phyloP scores from a whole-genome alignment of 2,329 filamentous ascomycete genomes.

The Rutstroemia sp. region DNA sequence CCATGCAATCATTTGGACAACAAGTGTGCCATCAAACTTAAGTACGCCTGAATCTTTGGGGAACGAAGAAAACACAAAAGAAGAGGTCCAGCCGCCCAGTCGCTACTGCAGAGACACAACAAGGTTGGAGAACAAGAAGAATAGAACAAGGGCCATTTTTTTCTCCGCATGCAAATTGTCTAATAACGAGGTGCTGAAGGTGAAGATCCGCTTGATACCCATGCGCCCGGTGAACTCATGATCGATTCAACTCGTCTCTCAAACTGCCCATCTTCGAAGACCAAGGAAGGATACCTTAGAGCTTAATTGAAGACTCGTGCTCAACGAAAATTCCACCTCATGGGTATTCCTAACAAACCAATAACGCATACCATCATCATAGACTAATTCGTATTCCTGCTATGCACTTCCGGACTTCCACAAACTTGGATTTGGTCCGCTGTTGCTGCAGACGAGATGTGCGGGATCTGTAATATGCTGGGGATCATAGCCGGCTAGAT shows the following conservation, averaged over 20 bases:
- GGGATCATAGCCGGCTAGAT: constrained; percentile 17
- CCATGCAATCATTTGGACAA: constrained; percentile 27
- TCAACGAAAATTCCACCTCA: constrained; percentile 24
- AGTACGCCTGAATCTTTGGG: constrained; percentile 30
- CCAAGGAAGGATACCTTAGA: constrained; percentile 20
- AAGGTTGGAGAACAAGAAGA: constrained; percentile 24
- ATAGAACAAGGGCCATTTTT: constrained; percentile 27
- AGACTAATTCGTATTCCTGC: constrained; percentile 23
- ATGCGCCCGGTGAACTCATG: constrained; percentile 18
- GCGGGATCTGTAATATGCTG: constrained; percentile 26
- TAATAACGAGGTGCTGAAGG: constrained; percentile 26
- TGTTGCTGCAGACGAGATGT: constrained; percentile 22
- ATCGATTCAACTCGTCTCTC: constrained; percentile 19
- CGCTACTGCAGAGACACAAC: constrained; percentile 6
- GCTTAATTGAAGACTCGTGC: constrained; percentile 21
- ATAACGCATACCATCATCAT: constrained; percentile 28
- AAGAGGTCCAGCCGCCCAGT: constrained; percentile 28
- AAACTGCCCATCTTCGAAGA: constrained; percentile 16
- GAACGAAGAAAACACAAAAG: constrained; percentile 15
- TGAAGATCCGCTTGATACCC: constrained; percentile 17
- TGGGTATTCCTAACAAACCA: constrained; percentile 28
- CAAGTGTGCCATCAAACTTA: constrained; percentile 28
- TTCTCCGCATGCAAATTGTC: constrained; percentile 28
- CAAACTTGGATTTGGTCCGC: constrained; percentile 23
- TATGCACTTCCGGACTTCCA: constrained; percentile 25